These are phyloP conservation scores for Niveomyces coronatus DNA, from an alignment of 2,329 filamentous ascomycete genomes.

Conservation along the genomic window DNA sequence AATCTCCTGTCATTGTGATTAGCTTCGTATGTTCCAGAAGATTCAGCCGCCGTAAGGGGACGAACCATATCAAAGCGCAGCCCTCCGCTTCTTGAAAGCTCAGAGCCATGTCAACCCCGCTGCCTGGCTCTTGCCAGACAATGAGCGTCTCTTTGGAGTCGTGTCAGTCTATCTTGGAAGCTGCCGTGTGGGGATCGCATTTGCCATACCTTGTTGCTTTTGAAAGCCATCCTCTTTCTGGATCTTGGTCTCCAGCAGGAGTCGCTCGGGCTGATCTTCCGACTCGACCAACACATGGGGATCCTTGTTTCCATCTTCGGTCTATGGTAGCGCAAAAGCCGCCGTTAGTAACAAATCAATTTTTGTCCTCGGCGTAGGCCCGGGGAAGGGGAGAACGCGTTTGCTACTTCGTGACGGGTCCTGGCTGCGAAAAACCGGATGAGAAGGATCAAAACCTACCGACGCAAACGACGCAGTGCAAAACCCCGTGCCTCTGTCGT, in stretches of 20 bases:
- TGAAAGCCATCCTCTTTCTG: constrained; percentile 93
- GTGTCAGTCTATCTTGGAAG: constrained; percentile 18
- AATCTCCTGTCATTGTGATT: constrained; percentile 61
- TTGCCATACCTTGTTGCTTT: constrained; percentile 77
- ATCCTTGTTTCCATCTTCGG: constrained; percentile 59
- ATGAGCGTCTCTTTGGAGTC: constrained; percentile 73
- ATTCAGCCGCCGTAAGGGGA: constrained; percentile 9
- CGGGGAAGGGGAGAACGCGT: too few relatives aligned
- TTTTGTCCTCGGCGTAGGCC: neutral
- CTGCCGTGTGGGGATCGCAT: constrained; percentile 5
- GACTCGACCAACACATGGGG: constrained; percentile 85
- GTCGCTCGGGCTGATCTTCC: constrained; percentile 77
- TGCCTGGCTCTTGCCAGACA: constrained; percentile 84
- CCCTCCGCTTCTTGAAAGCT: constrained; percentile 97
- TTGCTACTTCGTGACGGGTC: too few relatives aligned
- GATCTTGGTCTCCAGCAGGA: constrained; percentile 82
- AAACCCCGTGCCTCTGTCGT: constrained; percentile 92
- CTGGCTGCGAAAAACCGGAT: too few relatives aligned
- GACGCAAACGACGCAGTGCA: constrained; percentile 68
- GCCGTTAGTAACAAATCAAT: constrained; percentile 19
- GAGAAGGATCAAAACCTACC: constrained; percentile 49
- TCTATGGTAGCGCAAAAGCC: constrained; percentile 25
- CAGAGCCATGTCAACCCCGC: constrained; percentile 89
- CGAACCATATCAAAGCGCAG: constrained; percentile 82
- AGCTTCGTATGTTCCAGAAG: constrained; percentile 11